A percentile compares a stretch with the other conserved stretches of the same genome.
Evolutionary conservation across 208 protist genomes (phyloP).

Genomic region (Wallacemonas sp.): DNA sequence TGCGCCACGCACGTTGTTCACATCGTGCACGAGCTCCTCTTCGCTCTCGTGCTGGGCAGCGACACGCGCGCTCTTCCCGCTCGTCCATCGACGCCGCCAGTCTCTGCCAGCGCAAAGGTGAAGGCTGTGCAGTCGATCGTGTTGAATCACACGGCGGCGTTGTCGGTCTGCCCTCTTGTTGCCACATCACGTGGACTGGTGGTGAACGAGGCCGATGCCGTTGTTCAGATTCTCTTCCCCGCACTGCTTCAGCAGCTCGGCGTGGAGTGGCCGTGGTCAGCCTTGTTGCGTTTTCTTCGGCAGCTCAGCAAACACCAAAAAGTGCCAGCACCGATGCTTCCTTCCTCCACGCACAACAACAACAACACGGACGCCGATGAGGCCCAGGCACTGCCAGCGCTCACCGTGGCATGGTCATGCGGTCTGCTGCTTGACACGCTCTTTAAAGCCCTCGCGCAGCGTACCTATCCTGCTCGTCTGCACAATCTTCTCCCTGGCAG

Average conservation of each 20-base stretch:
- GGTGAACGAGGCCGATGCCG: conserved; percentile 61
- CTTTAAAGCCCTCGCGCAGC: conserved; percentile 38
- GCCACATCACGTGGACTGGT: conserved; percentile 41
- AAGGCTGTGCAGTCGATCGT: too few relatives aligned
- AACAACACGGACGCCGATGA: neutral
- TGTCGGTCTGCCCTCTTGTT: conserved; percentile 20
- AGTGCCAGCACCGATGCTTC: neutral
- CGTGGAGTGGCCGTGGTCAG: conserved; percentile 85
- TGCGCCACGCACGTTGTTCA: conserved; percentile 29
- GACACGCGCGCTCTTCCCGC: conserved; percentile 28
- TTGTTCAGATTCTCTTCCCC: conserved; percentile 55
- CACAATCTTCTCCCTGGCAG: conserved; percentile 65
- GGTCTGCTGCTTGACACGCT: conserved; percentile 42
- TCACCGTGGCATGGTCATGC: conserved; percentile 45
- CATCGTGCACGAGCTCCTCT: conserved; percentile 64
- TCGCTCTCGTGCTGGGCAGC: conserved; percentile 44
- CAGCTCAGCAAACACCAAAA: conserved; percentile 50
- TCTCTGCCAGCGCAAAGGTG: neutral
- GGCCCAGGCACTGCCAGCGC: too few relatives aligned
- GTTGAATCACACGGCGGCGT: too few relatives aligned
- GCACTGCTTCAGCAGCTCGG: conserved; percentile 72
- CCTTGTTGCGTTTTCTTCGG: conserved; percentile 46
- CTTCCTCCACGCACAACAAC: neutral
- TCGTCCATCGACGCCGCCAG: conserved; percentile 15
- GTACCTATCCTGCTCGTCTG: conserved; percentile 64